Conservation (phyloP, 2,329 filamentous ascomycete genomes). For the Didymella segeticola region DNA sequence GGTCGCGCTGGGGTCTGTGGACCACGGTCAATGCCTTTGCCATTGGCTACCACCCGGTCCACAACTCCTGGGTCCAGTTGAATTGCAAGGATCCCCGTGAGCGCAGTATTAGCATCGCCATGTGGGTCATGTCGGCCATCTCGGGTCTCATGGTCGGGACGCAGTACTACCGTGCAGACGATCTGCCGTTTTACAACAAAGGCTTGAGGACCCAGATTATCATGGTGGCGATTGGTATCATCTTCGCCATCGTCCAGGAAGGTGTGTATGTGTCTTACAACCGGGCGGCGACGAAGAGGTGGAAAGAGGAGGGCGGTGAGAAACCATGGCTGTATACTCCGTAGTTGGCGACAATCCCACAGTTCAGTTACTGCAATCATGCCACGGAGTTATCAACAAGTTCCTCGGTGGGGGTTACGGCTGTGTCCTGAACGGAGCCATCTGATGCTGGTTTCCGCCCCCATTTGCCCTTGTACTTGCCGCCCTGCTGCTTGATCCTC, state of each 20-base stretch:
- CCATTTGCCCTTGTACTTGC: slow-evolving; percentile 37
- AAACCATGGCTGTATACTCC: slow-evolving; percentile 32
- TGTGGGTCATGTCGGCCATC: slow-evolving; percentile 61
- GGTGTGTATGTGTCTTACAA: slow-evolving; percentile 51
- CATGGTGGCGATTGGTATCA: slow-evolving; percentile 53
- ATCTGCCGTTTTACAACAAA: slow-evolving; percentile 55
- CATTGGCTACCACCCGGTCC: slow-evolving; percentile 61
- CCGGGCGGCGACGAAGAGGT: slow-evolving; percentile 30
- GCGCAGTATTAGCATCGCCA: slow-evolving; percentile 59
- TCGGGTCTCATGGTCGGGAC: slow-evolving; percentile 60
- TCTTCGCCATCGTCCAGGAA: slow-evolving; percentile 52
- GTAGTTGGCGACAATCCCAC: background rate
- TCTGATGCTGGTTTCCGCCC: slow-evolving; percentile 18
- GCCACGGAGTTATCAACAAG: background rate
- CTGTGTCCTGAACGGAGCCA: background rate
- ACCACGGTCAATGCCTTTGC: slow-evolving; percentile 60
- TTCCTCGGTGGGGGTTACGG: background rate
- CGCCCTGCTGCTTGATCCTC: slow-evolving; percentile 39
- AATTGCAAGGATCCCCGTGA: slow-evolving; percentile 58
- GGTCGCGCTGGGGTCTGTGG: slow-evolving; percentile 60
- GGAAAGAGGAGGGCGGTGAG: slow-evolving; percentile 21
- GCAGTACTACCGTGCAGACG: slow-evolving; percentile 56
- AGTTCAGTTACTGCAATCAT: background rate
- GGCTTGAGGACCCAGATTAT: slow-evolving; percentile 56
- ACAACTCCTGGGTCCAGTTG: slow-evolving; percentile 62